Base-by-base conservation (phyloP, 106 monocot species). In the Apostasia shenzhenica region DNA sequence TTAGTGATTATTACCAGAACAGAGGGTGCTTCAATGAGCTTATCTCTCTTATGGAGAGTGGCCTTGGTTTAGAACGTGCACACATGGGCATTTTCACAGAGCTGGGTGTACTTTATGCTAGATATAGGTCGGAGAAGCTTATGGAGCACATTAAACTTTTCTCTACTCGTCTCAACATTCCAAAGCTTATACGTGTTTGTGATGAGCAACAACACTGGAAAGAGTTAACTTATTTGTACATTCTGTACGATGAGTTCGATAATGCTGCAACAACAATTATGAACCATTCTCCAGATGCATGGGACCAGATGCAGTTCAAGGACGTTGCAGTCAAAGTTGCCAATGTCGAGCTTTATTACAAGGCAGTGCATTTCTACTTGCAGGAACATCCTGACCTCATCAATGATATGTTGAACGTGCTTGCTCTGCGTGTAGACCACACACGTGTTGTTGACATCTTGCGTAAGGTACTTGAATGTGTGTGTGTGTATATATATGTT, bases 71-170 rank as follows among this genome's bases (percentile, higher is more conserved):
- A 74, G 95, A 95, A 67, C 83, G 95, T 43, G 95, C 95, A 38
- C 95, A 95, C 63, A 95, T 95, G 95, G 95, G 95, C 60, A 95
- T 95, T 70, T 95, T 95, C 67, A 95, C 95, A n/a, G 95, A 95
- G 66, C 67, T 95, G 79, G 95, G 95, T 57, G 91, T 95, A 26
- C 55, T 95, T 2, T 95, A 95, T 84, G 95, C 95, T 45, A 85
- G 91, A 83, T 95, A 95, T 58, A 81, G 95, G 4, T 73, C 77
- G 26, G 95, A 95, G 74, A 95, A 95, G 58, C 95, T 95, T 55
- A 95, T 95, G 95, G 95, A 95, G 57, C 95, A 95, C 59, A 95
- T 95, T 69, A 95, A 91, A 73, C 88, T 95, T 51, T 95, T 95
- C 73, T 81, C 91, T 8, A 88, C 95, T 3, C 91, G 91, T 14